phyloP scores from a whole-genome alignment of 441 rosid species.

The Bocquillonia castaneifolia region DNA sequence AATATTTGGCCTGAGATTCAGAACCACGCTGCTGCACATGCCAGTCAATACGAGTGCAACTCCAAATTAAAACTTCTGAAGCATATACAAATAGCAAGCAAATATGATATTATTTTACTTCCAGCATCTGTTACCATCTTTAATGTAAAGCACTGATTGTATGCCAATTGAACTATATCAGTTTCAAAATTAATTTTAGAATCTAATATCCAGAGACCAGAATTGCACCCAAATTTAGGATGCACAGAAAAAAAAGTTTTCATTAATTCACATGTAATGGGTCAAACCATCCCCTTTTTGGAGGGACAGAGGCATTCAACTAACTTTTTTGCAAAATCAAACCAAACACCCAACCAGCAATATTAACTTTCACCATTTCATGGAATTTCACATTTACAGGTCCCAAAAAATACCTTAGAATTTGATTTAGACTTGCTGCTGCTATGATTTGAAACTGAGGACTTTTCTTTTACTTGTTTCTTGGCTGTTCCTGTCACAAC shows the following conservation, averaged over 20 bases:
- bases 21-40: slow-evolving; percentile 47
- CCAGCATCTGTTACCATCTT: slow-evolving; percentile 1
- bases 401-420: slow-evolving; percentile 39
- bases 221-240: neutral
- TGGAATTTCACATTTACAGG: neutral
- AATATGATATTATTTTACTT: neutral
- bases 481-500: slow-evolving; percentile 48
- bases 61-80: neutral
- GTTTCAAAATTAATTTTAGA: neutral
- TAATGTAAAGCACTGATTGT: neutral
- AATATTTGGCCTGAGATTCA: slow-evolving; percentile 43
- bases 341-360: neutral
- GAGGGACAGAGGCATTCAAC: neutral
- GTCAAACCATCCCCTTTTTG: neutral
- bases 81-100: neutral
- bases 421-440: slow-evolving; percentile 54
- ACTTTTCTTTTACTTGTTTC: slow-evolving; percentile 43
- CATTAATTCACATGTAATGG: neutral
- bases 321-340: neutral
- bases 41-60: neutral
- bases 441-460: slow-evolving; percentile 45
- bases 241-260: neutral
- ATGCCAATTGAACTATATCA: neutral
- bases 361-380: neutral
- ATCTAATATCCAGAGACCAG: neutral